phyloP scores from a whole-genome alignment of 345 rosid genomes.

The Populus alba region DNA sequence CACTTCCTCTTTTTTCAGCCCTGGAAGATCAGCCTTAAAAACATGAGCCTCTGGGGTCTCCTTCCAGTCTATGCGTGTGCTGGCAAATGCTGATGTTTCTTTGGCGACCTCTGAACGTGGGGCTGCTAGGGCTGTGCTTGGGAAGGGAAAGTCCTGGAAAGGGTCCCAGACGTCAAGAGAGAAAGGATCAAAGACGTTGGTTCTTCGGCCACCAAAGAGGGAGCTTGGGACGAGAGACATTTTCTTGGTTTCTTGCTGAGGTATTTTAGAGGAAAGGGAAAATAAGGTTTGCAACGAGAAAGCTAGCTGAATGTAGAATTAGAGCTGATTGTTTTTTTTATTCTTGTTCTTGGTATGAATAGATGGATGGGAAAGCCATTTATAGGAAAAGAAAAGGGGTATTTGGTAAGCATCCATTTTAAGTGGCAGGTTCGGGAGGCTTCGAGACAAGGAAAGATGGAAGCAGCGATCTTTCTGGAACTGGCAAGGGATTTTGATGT shows the following conservation, averaged over 20 bases:
- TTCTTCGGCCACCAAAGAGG: slow-evolving; percentile 1
- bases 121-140: neutral
- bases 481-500: neutral
- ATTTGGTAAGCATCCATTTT: neutral
- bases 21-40: slow-evolving; percentile 5
- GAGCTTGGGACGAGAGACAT: neutral
- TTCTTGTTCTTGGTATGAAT: neutral
- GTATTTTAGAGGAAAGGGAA: neutral
- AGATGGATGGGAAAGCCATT: neutral
- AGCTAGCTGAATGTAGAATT: neutral
- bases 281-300: neutral
- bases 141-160: neutral
- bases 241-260: neutral
- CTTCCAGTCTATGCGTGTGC: neutral
- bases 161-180: slow-evolving; percentile 14
- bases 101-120: slow-evolving; percentile 3
- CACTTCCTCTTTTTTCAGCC: slow-evolving; percentile 11
- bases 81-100: neutral
- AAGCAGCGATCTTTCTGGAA: neutral
- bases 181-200: slow-evolving; percentile 13
- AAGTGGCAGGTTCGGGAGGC: neutral
- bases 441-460: neutral
- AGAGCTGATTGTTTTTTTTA: neutral
- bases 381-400: neutral
- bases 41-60: neutral